Evolutionary conservation across 2,329 filamentous ascomycete genomes (phyloP), one percentile per base, ranked within the genome.

Genomic region (Nemania bipapillata): DNA sequence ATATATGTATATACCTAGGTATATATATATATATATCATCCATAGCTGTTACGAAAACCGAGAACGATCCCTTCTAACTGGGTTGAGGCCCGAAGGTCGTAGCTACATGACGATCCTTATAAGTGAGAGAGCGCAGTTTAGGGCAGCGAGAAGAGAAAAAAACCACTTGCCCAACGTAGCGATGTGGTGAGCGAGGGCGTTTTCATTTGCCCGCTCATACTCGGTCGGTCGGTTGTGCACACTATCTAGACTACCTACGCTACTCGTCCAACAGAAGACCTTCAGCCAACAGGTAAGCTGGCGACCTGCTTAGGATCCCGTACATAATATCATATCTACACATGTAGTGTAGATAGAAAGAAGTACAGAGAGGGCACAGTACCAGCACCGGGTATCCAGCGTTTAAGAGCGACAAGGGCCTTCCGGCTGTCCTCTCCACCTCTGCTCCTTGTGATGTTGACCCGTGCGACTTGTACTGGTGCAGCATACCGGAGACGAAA

Each of bases 271-370:
- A 35, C 59, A 50, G 42, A 47, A 54, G 45, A 57, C 42, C 28
- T 42, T 26, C 54, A 17, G 45, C 8, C 37, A 58, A 30, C 42
- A 61, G 50, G 58, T 20, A 57, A 26, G 56, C 55, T 55, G 61
- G 65, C 61, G 32, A 63, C 61, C 53, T 62, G 68, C 65, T 45
- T 59, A 30, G 26, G 35, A 50, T 68, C 40, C 61, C n/a, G 50
- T 40, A n/a, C n/a, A n/a, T n/a, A n/a, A n/a, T n/a, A n/a, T n/a
- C n/a, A 37, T 40, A 37, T 12, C 37, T 40, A 40, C 37, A 40
- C 28, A 28, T 12, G 37, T 37, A 9, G 40, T 9, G 3, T 50
- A n/a, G 12, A 11, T 15, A 37, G 57, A 15, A 2, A 20, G 37
- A 37, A 20, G 9, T 4, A 9, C 61, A 56, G 32, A 24, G 53